phyloP scores from a whole-genome alignment of 1,284 basidiomycete species.

The Gomphus bonarii region DNA sequence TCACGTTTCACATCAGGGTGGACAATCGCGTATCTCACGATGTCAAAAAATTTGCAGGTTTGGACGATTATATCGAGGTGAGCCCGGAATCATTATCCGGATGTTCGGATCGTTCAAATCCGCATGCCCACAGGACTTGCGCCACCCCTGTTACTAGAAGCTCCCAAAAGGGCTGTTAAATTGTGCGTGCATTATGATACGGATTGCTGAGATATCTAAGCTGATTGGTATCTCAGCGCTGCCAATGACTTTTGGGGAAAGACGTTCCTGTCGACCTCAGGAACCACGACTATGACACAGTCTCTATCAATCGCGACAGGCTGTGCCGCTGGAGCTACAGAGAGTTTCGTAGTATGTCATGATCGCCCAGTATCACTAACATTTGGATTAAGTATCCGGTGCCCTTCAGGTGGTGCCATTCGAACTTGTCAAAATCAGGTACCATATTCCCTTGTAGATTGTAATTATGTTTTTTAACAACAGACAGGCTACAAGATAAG shows the following conservation, averaged over 20 bases:
- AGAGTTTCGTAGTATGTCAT: conserved; percentile 62
- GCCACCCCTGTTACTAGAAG: conserved; percentile 90
- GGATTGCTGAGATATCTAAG: neutral
- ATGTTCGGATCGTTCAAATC: neutral
- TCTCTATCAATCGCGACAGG: conserved; percentile 82
- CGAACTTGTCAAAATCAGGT: conserved; percentile 86
- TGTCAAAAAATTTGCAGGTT: conserved; percentile 34
- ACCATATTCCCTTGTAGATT: conserved; percentile 28
- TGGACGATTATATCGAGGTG: conserved; percentile 82
- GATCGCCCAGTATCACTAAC: neutral
- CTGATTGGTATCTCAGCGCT: conserved; percentile 34
- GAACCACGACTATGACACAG: conserved; percentile 82
- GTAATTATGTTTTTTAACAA: neutral
- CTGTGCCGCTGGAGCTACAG: conserved; percentile 90
- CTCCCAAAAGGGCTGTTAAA: conserved; percentile 97
- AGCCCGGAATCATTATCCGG: neutral
- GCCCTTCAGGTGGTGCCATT: conserved; percentile 68
- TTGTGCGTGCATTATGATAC: conserved; percentile 45
- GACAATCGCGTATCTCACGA: neutral
- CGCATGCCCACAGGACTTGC: conserved; percentile 54
- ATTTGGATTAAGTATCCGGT: conserved; percentile 15
- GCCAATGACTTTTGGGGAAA: conserved; percentile 95
- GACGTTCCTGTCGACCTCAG: conserved; percentile 48
- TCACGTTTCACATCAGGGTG: conserved; percentile 7
- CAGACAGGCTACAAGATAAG: conserved; percentile 79